These are phyloP conservation scores for Mariannaea elegans DNA, from an alignment of 2,329 filamentous ascomycete species.

Conservation along the genomic window DNA sequence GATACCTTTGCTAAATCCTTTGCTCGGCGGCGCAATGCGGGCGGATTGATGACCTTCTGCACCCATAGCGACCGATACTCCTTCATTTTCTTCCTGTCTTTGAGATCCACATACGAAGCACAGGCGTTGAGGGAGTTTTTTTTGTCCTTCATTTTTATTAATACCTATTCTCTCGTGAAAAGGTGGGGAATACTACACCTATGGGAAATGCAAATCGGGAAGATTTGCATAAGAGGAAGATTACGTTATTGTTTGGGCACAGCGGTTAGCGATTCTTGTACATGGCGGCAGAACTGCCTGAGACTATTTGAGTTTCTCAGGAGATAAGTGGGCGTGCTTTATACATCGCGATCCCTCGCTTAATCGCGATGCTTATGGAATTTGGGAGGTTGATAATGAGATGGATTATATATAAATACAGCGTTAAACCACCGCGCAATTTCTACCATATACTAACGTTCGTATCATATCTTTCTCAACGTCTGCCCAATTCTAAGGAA, in stretches of 20 bases:
- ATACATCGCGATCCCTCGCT: neutral
- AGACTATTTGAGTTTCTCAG: constrained; percentile 9
- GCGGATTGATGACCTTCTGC: constrained; percentile 19
- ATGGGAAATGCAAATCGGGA: neutral
- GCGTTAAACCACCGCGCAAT: neutral
- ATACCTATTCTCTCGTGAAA: neutral
- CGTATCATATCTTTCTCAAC: too few species aligned
- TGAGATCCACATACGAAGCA: constrained; percentile 17
- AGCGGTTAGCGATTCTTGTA: constrained; percentile 19
- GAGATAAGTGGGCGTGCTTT: constrained; percentile 12
- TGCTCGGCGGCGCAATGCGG: constrained; percentile 12
- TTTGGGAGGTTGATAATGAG: constrained; percentile 17
- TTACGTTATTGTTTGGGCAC: neutral
- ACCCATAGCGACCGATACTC: constrained; percentile 11
- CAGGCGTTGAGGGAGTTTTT: constrained; percentile 21
- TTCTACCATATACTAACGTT: too few species aligned
- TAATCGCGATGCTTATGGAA: neutral
- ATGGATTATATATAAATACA: constrained; percentile 16
- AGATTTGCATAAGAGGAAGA: constrained; percentile 1
- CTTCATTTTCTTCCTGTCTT: neutral
- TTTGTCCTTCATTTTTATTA: neutral
- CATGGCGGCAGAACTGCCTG: neutral
- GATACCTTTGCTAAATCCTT: constrained; percentile 1
- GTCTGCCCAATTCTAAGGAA: too few species aligned
- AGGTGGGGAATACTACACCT: neutral